Percentiles rank a stretch among this genome's conserved stretches.
These are phyloP conservation scores for Chiua virens DNA, from an alignment of 768 basidiomycete genomes.

Conservation along the genomic window DNA sequence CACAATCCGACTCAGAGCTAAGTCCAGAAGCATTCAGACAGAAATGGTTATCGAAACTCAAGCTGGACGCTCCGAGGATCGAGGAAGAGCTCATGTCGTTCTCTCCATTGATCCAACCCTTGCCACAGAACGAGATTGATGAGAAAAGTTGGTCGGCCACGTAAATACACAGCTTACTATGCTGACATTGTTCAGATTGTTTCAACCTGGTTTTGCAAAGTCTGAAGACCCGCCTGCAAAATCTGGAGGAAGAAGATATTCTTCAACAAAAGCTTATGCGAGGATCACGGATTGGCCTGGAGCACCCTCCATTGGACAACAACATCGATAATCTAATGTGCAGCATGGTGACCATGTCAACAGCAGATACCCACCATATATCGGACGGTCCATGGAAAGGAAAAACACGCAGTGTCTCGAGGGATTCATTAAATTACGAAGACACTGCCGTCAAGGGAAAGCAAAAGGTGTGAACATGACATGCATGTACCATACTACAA, in stretches of 20 bases:
- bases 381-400: constrained; percentile 33
- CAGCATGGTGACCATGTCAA: constrained; percentile 37
- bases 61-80: constrained; percentile 35
- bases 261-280: constrained; percentile 40
- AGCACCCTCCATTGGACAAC: constrained; percentile 35
- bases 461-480: constrained; percentile 16
- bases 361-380: constrained; percentile 12
- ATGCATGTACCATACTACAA: background rate
- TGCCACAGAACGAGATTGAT: constrained; percentile 32
- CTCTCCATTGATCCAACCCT: constrained; percentile 34
- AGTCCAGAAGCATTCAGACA: constrained; percentile 37
- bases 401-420: constrained; percentile 2
- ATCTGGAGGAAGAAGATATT: constrained; percentile 45
- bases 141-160: constrained; percentile 38
- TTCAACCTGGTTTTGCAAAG: constrained; percentile 38
- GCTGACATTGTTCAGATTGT: constrained; percentile 29
- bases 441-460: constrained; percentile 29
- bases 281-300: constrained; percentile 36
- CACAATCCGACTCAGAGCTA: constrained; percentile 39
- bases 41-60: constrained; percentile 36
- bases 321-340: constrained; percentile 43
- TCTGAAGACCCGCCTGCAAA: constrained; percentile 36
- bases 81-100: constrained; percentile 37
- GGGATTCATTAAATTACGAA: constrained; percentile 22
- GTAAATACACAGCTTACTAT: background rate